Evolutionary conservation across 129 eudicot species (phyloP).

Genomic region (Flaveria brownii): DNA sequence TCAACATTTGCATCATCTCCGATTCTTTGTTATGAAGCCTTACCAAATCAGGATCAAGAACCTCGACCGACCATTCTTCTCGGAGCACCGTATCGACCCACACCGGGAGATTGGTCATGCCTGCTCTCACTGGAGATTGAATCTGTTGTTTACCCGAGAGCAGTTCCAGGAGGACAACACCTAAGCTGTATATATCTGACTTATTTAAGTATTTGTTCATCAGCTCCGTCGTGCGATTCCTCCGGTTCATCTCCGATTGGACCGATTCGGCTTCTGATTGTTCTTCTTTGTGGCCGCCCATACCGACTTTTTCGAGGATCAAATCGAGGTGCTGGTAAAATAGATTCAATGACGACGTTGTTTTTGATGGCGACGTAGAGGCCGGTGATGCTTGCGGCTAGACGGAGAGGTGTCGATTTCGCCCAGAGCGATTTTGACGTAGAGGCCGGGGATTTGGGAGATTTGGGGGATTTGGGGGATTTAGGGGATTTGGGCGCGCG

Average conservation of each 20-base stretch:
- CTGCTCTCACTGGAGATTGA: conserved; percentile 61
- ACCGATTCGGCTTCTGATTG: neutral
- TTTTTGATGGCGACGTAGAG: conserved; percentile 76
- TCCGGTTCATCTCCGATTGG: conserved; percentile 22
- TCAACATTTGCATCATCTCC: conserved; percentile 80
- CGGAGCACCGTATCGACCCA: conserved; percentile 76
- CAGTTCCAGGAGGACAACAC: conserved; percentile 69
- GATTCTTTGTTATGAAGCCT: conserved; percentile 55
- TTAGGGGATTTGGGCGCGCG: no score
- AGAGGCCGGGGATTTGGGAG: neutral
- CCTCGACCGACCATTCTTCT: conserved; percentile 84
- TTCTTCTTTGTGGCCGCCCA: conserved; percentile 35
- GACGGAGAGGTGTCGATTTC: conserved; percentile 60
- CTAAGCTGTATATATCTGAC: conserved; percentile 81
- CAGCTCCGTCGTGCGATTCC: conserved; percentile 80
- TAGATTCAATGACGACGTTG: conserved; percentile 82
- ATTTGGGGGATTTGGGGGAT: no score
- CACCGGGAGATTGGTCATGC: conserved; percentile 59
- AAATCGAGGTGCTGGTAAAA: conserved; percentile 42
- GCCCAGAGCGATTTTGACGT: conserved; percentile 82
- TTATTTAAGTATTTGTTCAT: conserved; percentile 48
- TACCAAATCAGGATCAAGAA: conserved; percentile 61
- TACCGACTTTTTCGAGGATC: conserved; percentile 33
- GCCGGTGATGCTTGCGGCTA: conserved; percentile 69
- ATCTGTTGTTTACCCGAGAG: conserved; percentile 65